These are phyloP conservation scores for Blastobotrys capitulatus DNA, from an alignment of 1,139 yeast species.

Conservation along the genomic window DNA sequence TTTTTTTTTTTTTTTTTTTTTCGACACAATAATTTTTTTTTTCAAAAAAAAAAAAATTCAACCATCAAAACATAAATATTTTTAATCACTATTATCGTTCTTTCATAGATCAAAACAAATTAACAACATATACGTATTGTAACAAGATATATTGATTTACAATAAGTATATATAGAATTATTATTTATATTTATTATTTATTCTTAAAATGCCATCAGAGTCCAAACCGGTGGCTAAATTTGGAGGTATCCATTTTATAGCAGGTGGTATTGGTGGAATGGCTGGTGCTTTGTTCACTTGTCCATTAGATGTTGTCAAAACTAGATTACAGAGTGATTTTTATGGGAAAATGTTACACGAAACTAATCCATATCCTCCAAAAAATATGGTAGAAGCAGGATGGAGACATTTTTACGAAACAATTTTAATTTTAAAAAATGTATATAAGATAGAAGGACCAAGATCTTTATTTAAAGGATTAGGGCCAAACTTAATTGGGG, in stretches of 20 bases:
- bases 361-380: background rate
- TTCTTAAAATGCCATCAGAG: background rate
- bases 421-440: conserved; percentile 58
- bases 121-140: too few relatives aligned
- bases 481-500: conserved; percentile 96
- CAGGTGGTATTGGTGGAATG: conserved; percentile 99
- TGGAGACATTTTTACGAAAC: conserved; percentile 80
- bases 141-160: too few relatives aligned
- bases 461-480: conserved; percentile 87
- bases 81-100: too few relatives aligned
- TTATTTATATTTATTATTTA: too few relatives aligned
- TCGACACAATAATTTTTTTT: too few relatives aligned
- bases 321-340: conserved; percentile 87
- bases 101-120: too few relatives aligned
- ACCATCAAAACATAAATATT: too few relatives aligned
- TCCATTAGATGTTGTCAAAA: conserved; percentile 94
- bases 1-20: too few relatives aligned
- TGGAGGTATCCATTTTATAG: conserved; percentile 94
- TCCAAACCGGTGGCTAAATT: background rate
- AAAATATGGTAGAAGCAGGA: background rate
- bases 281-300: conserved; percentile 92
- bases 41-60: too few relatives aligned
- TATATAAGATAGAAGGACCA: conserved; percentile 73
- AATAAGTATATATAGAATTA: too few relatives aligned
- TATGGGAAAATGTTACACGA: conserved; percentile 31